Conservation (phyloP, 257 asterid genomes). For the Solanum lignicaule region DNA sequence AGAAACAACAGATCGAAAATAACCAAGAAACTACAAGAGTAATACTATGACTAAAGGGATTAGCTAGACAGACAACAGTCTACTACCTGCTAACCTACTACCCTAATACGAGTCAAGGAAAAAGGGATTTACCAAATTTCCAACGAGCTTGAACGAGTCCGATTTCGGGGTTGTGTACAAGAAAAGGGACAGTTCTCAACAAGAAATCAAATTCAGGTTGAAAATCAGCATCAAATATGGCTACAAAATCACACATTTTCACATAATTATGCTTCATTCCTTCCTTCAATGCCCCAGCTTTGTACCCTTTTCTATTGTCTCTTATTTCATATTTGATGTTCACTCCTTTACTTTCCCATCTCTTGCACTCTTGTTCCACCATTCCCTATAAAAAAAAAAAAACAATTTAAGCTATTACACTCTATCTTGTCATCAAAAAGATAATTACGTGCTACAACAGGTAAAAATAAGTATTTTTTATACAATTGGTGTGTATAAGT, state of each 20-base stretch:
- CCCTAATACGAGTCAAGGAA: background rate
- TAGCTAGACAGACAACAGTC: background rate
- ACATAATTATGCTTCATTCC: constrained; percentile 27
- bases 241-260: constrained; percentile 21
- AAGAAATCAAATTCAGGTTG: constrained; percentile 25
- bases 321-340: constrained; percentile 28
- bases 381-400: constrained; percentile 5
- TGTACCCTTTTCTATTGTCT: constrained; percentile 27
- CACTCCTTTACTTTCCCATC: constrained; percentile 27
- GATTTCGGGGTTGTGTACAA: constrained; percentile 21
- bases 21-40: background rate
- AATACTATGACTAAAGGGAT: background rate
- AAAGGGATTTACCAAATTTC: constrained; percentile 20
- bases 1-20: background rate
- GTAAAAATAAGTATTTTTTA: background rate
- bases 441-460: background rate
- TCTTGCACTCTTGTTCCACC: constrained; percentile 24
- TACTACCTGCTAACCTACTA: background rate
- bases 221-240: constrained; percentile 33
- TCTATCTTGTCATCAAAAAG: background rate
- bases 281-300: constrained; percentile 32
- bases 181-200: constrained; percentile 22
- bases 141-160: constrained; percentile 37
- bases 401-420: too few species aligned
- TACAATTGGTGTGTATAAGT: background rate